Evolutionary conservation across 2,329 filamentous ascomycete species (phyloP).

Genomic region (Phialophora tarda): DNA sequence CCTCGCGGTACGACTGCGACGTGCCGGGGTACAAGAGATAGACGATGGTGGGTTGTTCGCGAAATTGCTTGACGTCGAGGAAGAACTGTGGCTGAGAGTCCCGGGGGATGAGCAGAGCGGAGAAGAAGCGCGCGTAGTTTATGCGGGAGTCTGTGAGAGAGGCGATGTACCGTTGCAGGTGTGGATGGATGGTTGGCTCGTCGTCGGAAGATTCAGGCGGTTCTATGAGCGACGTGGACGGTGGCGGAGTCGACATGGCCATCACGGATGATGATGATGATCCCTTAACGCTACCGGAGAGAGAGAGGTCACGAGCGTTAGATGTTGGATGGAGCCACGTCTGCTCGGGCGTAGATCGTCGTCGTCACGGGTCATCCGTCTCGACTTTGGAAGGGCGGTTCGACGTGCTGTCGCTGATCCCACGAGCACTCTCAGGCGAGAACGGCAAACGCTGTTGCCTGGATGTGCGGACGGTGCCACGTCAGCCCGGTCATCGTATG

Average conservation of each 20-base stretch:
- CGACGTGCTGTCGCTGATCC: neutral
- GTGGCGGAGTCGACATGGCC: neutral
- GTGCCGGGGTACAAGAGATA: slow-evolving; percentile 25
- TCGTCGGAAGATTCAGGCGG: slow-evolving; percentile 21
- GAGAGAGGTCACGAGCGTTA: neutral
- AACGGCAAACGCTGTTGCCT: neutral
- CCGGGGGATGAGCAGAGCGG: slow-evolving; percentile 36
- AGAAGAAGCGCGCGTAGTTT: slow-evolving; percentile 38
- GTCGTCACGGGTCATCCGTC: neutral
- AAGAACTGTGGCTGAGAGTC: slow-evolving; percentile 35
- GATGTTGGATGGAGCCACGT: neutral
- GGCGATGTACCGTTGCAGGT: slow-evolving; percentile 34
- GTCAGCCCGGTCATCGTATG: neutral
- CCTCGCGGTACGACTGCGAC: slow-evolving; percentile 30
- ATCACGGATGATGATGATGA: slow-evolving; percentile 2
- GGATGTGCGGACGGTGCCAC: neutral
- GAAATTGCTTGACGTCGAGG: slow-evolving; percentile 37
- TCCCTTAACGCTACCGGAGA: neutral
- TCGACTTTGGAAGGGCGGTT: neutral
- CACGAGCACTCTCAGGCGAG: neutral
- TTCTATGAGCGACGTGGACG: neutral
- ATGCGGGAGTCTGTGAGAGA: slow-evolving; percentile 32
- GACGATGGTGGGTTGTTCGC: slow-evolving; percentile 34
- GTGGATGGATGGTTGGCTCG: slow-evolving; percentile 25
- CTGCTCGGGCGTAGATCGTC: neutral